Base-by-base conservation (phyloP, 192 early-diverging fungal genomes). In the Coemansia sp. region DNA sequence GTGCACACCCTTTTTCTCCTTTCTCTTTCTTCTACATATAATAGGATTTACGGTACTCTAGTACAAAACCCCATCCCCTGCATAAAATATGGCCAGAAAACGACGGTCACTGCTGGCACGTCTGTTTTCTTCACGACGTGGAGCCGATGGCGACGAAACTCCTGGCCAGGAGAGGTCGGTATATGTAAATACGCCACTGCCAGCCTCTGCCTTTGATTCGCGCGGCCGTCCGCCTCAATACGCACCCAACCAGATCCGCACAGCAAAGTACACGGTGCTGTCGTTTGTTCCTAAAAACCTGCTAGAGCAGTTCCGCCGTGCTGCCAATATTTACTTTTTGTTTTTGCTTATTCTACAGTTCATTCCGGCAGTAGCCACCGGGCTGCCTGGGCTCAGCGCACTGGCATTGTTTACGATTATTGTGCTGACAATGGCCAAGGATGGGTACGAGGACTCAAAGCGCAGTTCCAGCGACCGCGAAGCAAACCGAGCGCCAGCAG, bases 281-380 rank as follows among this genome's bases (percentile, higher is more conserved):
- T 88, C 89, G 0, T 99, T 97, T 73, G 68, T 99, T 13, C 95
- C 95, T 15, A 95, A 94, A 67, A 97, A 97, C 57, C 65, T 99
- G 53, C 90, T 91, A 68, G 94, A 97, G 83, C 95, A 99, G 80
- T 99, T 99, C 71, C 87, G 92, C 7, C 84, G 86, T 36, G 82
- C 96, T 6, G 97, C 96, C 43, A 99, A 99, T 69, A 82, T 97
- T 26, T 99, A 95, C 70, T 99, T 99, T 67, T 68, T 95, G 45
- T 88, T 89, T 51, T 62, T 97, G 23, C 90, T 94, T 4, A 81
- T 94, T 28, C 80, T 97, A 43, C 94, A 96, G 72, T 79, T 84
- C 15, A 87, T 92, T 43, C 81, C 85, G 0, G 79, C 83, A 11
- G 88, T 90, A 53, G 54, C 69, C 10, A 75, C 78, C 6, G 87